Base-by-base conservation (phyloP, 208 protist genomes). In the Phytomonas sp. region DNA sequence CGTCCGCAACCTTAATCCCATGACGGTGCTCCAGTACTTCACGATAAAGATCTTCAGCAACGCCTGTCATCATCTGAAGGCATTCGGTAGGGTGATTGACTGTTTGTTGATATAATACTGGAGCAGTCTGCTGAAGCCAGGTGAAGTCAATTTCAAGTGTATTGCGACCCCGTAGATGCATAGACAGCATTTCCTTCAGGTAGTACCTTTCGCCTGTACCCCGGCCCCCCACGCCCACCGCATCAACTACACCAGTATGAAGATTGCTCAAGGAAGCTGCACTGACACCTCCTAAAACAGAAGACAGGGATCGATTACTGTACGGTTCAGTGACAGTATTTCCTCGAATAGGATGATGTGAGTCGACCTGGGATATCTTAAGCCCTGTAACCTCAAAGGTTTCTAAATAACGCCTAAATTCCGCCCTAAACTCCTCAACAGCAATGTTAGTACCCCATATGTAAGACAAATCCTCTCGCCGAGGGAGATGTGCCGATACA, bases 401-500 rank as follows among this genome's bases (percentile, higher is more conserved):
- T 68, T 96, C 88, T 1, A 96, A 70, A 61, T 91, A 92, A n/a
- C 46, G 79, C n/a, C 79, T 78, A 71, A 96, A 94, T 29, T 87
- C 82, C 11, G 79, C 76, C 15, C 81, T 76, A 65, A 94, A 96
- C n/a, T 74, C 78, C 73, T 96, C 88, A 53, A 94, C 83, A 31
- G 91, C 86, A 63, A 96, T 96, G 68, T 79, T 79, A 20, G 91
- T 96, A 28, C 91, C 91, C 91, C 91, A 96, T 61, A 96, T 91
- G 71, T 96, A 96, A 9, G 88, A 84, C 56, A 85, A 76, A n/a
- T 93, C 88, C 53, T 93, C 88, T 17, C 81, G 81, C 29, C 85
- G 87, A 64, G 65, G 77, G 51, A 73, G 65, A 9, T 51, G 13
- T 4, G 67, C 56, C 17, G 72, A 23, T 15, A 61, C 33, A 34